These are phyloP conservation scores for Globisporangium okanoganense DNA, from an alignment of 352 stramenopile species.

Conservation along the genomic window DNA sequence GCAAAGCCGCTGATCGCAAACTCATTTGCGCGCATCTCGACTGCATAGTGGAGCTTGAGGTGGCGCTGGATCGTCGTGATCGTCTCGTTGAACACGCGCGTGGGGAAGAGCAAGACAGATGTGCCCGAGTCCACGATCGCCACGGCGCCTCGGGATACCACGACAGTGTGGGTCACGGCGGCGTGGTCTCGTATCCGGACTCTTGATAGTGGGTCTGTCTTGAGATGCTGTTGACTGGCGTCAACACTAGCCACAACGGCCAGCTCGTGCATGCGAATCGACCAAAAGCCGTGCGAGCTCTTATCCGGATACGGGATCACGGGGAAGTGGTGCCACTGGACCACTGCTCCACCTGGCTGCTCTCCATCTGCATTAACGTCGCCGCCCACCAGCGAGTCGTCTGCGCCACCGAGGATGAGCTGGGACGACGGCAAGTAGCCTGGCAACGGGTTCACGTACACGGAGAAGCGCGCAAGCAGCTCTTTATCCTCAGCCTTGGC, in stretches of 20 bases:
- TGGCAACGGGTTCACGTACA: conserved; percentile 64
- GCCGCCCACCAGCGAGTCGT: conserved; percentile 25
- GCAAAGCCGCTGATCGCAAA: conserved; percentile 36
- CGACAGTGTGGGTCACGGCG: background rate
- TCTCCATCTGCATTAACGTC: background rate
- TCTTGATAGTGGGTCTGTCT: background rate
- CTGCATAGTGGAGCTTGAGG: conserved; percentile 20
- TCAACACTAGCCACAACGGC: conserved; percentile 13
- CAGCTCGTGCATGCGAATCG: conserved; percentile 39
- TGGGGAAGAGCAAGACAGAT: conserved; percentile 54
- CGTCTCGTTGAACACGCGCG: conserved; percentile 33
- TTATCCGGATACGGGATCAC: conserved; percentile 34
- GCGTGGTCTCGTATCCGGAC: background rate
- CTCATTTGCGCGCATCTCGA: conserved; percentile 21
- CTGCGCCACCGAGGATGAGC: conserved; percentile 56
- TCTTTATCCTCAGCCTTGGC: conserved; percentile 7
- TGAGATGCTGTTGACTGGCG: background rate
- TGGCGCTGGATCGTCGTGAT: conserved; percentile 36
- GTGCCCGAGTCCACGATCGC: conserved; percentile 70
- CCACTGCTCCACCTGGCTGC: background rate
- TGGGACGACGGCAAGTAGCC: conserved; percentile 36
- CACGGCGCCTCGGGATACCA: conserved; percentile 17
- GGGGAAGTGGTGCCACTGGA: conserved; percentile 48
- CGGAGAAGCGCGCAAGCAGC: conserved; percentile 44
- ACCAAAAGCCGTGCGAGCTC: conserved; percentile 48